These are phyloP conservation scores for Barnettozyma californica DNA, from an alignment of 805 yeast genomes.

Conservation along the genomic window DNA sequence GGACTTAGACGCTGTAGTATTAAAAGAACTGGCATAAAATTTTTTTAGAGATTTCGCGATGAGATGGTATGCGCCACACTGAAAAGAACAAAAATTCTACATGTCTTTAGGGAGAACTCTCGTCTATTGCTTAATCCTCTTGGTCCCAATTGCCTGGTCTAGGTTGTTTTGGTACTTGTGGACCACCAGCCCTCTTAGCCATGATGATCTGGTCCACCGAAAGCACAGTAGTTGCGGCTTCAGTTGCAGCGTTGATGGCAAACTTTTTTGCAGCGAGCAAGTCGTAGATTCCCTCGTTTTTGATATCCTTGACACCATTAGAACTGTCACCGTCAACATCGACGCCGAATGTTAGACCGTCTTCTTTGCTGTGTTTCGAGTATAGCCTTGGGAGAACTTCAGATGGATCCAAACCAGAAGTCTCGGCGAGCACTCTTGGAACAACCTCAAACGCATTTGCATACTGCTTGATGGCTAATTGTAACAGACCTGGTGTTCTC, in stretches of 20 bases:
- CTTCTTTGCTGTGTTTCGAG: conserved; percentile 68
- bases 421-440: conserved; percentile 90
- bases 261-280: conserved; percentile 73
- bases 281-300: conserved; percentile 68
- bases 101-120: not conserved
- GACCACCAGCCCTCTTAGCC: conserved; percentile 99
- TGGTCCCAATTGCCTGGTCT: conserved; percentile 96
- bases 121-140: conserved; percentile 50
- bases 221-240: conserved; percentile 85
- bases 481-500: conserved; percentile 86
- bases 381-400: conserved; percentile 87
- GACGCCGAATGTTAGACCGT: conserved; percentile 46
- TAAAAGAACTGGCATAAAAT: not conserved
- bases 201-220: conserved; percentile 96
- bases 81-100: not conserved
- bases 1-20: not conserved
- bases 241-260: conserved; percentile 91
- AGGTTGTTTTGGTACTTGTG: conserved; percentile 78
- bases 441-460: conserved; percentile 93
- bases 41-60: conserved; percentile 1
- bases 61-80: not conserved
- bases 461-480: conserved; percentile 88
- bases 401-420: conserved; percentile 86
- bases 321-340: conserved; percentile 74
- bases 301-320: conserved; percentile 68